Evolutionary conservation across 129 eudicot species (phyloP).

Genomic region (Oenanthe sinensis): DNA sequence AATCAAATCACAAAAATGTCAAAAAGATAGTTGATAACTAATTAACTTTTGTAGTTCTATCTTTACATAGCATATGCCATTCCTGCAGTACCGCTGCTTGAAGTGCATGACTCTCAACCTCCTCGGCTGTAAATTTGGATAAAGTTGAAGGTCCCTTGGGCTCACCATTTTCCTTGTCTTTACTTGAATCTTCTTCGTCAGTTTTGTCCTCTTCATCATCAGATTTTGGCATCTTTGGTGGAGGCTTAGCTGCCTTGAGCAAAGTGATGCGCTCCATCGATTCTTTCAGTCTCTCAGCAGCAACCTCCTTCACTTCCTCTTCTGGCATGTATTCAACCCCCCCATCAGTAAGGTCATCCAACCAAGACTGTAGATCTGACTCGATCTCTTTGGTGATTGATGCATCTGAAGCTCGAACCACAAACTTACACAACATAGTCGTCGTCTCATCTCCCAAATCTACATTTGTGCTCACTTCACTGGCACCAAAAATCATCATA

Average conservation of each 20-base stretch:
- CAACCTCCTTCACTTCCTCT: conserved; percentile 83
- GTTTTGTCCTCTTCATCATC: conserved; percentile 48
- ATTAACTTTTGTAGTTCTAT: conserved; percentile 53
- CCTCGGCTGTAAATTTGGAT: conserved; percentile 69
- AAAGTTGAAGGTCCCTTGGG: conserved; percentile 72
- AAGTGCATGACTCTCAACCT: conserved; percentile 86
- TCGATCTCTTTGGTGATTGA: conserved; percentile 80
- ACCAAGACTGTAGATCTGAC: conserved; percentile 81
- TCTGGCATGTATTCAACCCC: conserved; percentile 94
- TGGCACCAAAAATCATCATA: conserved; percentile 95
- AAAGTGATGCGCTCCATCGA: conserved; percentile 90
- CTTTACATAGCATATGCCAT: conserved; percentile 87
- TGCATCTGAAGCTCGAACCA: conserved; percentile 91
- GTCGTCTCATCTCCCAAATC: conserved; percentile 95
- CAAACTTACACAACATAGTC: conserved; percentile 90
- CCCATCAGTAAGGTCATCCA: conserved; percentile 92
- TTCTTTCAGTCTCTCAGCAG: conserved; percentile 61
- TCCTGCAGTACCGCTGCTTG: conserved; percentile 80
- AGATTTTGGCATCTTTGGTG: conserved; percentile 50
- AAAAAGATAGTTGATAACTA: conserved; percentile 9
- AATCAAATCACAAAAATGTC: conserved; percentile 18
- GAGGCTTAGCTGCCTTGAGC: conserved; percentile 80
- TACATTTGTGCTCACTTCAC: conserved; percentile 95
- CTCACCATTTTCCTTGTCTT: conserved; percentile 30
- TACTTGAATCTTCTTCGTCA: conserved; percentile 25